Base-by-base conservation (phyloP, 495 filamentous ascomycete species). In the Neurospora discreta region DNA sequence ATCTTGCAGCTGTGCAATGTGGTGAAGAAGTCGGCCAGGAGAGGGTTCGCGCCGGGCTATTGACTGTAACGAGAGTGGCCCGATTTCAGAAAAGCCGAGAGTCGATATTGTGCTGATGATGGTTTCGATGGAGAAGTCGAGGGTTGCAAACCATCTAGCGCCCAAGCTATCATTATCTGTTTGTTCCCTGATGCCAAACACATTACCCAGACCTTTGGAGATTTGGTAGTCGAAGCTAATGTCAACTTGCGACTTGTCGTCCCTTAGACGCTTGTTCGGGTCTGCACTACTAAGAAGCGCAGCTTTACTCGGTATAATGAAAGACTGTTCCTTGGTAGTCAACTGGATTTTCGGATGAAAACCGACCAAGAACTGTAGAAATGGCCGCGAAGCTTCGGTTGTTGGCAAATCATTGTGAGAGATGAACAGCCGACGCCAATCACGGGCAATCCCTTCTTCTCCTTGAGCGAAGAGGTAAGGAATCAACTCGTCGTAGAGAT, bases 51-150 rank as follows among this genome's bases (percentile, higher is more conserved):
- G 83, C 5, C 87, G 73, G 13, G 89, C 90, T 78, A 97, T 85
- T 41, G 92, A 89, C 68, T 91, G 89, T 67, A 95, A 71, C 4
- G 92, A 89, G 13, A 90, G 81, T 1, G 92, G 90, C 10, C 93
- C 92, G 72, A 95, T 90, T 23, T 82, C 80, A 42, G 87, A 80
- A 15, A 92, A 82, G 3, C 89, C 88, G 69, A 95, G 85, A 75
- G 90, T 87, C 44, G 83, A 84, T 33, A 95, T 80, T 0, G 88
- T 84, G 44, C 84, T 85, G 36, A 94, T 86, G 23, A 91, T 85
- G 68, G 86, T 84, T 52, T 92, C 87, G 20, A 94, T 33, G 3
- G 86, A 84, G 30, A 93, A 82, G 67, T 89, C 84, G 16, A 77
- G 84, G 15, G 90, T 93, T 4, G 91, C 90, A 73, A 94, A 90